phyloP scores from a whole-genome alignment of 1,139 yeast genomes.

The Williopsis jadinii region DNA sequence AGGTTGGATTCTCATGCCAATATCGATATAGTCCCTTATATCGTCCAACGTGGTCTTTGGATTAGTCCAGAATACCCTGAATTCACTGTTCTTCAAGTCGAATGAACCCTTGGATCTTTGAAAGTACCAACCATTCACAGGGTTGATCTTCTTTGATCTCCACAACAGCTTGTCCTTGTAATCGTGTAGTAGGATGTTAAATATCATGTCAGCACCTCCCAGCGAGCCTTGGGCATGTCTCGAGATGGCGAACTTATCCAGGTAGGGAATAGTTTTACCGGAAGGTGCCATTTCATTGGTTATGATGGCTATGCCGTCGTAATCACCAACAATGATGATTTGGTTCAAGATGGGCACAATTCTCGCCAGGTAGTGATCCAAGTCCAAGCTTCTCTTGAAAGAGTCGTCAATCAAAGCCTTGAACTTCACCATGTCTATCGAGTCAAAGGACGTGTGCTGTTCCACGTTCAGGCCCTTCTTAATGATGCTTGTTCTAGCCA shows the following conservation, averaged over 20 bases:
- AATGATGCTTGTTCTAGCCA: conserved; percentile 60
- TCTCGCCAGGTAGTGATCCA: conserved; percentile 57
- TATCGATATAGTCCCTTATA: conserved; percentile 17
- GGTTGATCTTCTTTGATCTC: conserved; percentile 82
- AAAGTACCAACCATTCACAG: conserved; percentile 96
- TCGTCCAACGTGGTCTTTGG: conserved; percentile 5
- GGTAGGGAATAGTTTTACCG: conserved; percentile 35
- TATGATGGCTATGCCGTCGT: conserved; percentile 90
- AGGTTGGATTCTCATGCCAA: conserved; percentile 17
- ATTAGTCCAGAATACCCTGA: conserved; percentile 22
- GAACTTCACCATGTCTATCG: conserved; percentile 51
- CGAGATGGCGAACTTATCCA: conserved; percentile 90
- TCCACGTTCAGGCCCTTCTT: conserved; percentile 70
- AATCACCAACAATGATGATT: conserved; percentile 81
- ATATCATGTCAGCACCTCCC: conserved; percentile 88
- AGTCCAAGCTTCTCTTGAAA: conserved; percentile 62
- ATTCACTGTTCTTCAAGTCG: conserved; percentile 24
- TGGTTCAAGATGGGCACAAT: conserved; percentile 65
- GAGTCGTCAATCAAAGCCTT: conserved; percentile 67
- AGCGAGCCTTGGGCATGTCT: conserved; percentile 81
- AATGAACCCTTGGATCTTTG: conserved; percentile 79
- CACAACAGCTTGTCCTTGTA: conserved; percentile 76
- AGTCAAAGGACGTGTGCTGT: conserved; percentile 26
- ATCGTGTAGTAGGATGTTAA: conserved; percentile 64
- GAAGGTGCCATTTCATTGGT: conserved; percentile 53